Conservation (phyloP, 1,284 basidiomycete genomes). For the Ceratobasidium papillatum region DNA sequence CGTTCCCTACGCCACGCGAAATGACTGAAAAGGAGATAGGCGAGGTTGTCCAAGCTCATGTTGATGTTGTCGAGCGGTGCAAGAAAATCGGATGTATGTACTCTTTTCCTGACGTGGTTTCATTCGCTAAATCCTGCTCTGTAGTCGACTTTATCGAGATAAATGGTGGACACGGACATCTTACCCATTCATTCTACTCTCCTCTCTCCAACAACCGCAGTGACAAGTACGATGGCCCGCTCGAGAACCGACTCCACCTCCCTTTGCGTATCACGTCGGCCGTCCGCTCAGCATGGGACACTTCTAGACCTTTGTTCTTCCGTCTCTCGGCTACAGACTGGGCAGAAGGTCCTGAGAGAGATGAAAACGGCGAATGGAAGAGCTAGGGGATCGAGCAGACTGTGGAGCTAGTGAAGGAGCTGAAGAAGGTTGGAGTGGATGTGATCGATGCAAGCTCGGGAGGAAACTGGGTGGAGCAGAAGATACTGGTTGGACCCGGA, state of each 20-base stretch:
- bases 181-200: slow-evolving; percentile 69
- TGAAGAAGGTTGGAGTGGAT: slow-evolving; percentile 72
- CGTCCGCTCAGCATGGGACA: slow-evolving; percentile 65
- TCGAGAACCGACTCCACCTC: slow-evolving; percentile 77
- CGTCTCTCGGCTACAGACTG: slow-evolving; percentile 80
- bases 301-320: slow-evolving; percentile 73
- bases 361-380: slow-evolving; percentile 63
- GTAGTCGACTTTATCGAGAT: slow-evolving; percentile 83
- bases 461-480: slow-evolving; percentile 64
- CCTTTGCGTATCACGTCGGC: slow-evolving; percentile 66
- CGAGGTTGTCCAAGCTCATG: slow-evolving; percentile 48
- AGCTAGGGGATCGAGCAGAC: slow-evolving; percentile 84
- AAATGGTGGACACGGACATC: slow-evolving; percentile 77
- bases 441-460: slow-evolving; percentile 75
- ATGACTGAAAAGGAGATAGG: slow-evolving; percentile 66
- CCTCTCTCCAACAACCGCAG: slow-evolving; percentile 74
- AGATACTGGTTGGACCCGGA: slow-evolving; percentile 28
- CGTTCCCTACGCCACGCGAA: slow-evolving; percentile 64
- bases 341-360: slow-evolving; percentile 74
- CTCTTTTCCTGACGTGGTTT: neutral
- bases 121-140: slow-evolving; percentile 47
- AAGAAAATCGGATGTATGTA: slow-evolving; percentile 70
- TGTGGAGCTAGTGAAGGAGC: slow-evolving; percentile 63
- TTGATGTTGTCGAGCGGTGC: slow-evolving; percentile 68
- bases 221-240: slow-evolving; percentile 76